Evolutionary conservation across 1,284 basidiomycete species (phyloP).

Genomic region (Takashimella koratensis): DNA sequence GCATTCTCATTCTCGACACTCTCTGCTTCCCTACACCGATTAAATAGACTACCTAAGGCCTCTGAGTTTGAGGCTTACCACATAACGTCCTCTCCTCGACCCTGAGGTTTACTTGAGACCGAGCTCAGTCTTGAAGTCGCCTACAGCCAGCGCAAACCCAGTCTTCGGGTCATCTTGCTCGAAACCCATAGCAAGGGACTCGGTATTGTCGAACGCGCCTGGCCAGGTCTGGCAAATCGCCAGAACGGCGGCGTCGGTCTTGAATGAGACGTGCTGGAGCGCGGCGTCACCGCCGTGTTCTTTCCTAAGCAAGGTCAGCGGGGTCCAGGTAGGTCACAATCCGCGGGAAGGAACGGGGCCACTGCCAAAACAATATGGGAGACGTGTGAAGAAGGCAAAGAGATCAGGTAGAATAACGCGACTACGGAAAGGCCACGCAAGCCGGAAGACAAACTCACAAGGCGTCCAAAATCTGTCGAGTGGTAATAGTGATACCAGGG

Average conservation of each 20-base stretch:
- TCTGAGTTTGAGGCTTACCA: no score
- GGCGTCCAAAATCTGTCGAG: slow-evolving; percentile 47
- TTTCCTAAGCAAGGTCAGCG: no score
- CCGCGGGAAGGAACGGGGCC: no score
- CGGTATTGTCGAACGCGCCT: slow-evolving; percentile 42
- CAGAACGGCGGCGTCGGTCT: slow-evolving; percentile 45
- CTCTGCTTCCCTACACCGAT: no score
- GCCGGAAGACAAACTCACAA: no score
- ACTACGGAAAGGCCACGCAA: no score
- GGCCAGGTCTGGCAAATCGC: slow-evolving; percentile 49
- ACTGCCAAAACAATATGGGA: no score
- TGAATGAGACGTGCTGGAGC: slow-evolving; percentile 43
- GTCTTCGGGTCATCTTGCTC: slow-evolving; percentile 41
- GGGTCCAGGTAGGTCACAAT: no score
- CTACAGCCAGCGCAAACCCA: slow-evolving; percentile 44
- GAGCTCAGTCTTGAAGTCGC: slow-evolving; percentile 45
- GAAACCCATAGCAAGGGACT: slow-evolving; percentile 39
- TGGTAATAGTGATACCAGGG: slow-evolving; percentile 48
- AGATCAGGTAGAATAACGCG: no score
- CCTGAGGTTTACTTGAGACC: slow-evolving; percentile 1
- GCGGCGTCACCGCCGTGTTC: slow-evolving; percentile 42
- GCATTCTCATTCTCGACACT: no score
- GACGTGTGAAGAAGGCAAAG: no score
- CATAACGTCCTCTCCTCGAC: neutral
- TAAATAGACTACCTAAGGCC: no score